Evolutionary conservation across 2,329 filamentous ascomycete species (phyloP), one percentile per base, ranked within the genome.

Genomic region (Fusarium citri): DNA sequence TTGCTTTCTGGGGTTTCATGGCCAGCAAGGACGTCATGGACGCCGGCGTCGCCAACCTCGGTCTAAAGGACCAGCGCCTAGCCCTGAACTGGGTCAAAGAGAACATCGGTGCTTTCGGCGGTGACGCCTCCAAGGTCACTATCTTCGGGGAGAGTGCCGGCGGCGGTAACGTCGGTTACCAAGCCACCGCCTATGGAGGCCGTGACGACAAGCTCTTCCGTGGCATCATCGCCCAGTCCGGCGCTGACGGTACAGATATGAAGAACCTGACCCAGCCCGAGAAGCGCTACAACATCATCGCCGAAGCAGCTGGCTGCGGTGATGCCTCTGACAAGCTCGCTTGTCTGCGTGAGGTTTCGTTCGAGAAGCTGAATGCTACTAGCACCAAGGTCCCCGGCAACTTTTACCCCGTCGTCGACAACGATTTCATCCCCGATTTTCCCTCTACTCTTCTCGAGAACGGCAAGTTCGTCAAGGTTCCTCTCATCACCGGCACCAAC

Each of bases 381-480:
- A 72, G 31, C 59, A 41, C 43, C 2, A 20, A 59, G 23, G 53
- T 74, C 4, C 48, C 58, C 0, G 62, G 62, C 1, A 68, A 54
- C 31, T 74, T 74, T 31, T 67, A 58, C 14, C 69, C 69, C 0
- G 68, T 74, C 0, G 72, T 74, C 0, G 83, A 85, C 34, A 78
- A 76, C 16, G 77, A 81, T 41, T 81, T 82, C 7, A 75, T 84
- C 7, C 79, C 80, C 5, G 75, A 74, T 16, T 73, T 80, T 55
- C 81, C 81, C 7, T 87, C 85, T 8, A 77, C 83, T 3, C 87
- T 90, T 69, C 80, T 92, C 3, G 79, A 80, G 2, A 76, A 83
- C 3, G 89, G 89, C 37, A 83, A 84, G 15, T 91, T 92, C 68
- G 86, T 91, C 60, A 84, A 87, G 62, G 87, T 92, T 0, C 89